phyloP scores from a whole-genome alignment of 345 rosid species.

The Hypericum androsaemum region DNA sequence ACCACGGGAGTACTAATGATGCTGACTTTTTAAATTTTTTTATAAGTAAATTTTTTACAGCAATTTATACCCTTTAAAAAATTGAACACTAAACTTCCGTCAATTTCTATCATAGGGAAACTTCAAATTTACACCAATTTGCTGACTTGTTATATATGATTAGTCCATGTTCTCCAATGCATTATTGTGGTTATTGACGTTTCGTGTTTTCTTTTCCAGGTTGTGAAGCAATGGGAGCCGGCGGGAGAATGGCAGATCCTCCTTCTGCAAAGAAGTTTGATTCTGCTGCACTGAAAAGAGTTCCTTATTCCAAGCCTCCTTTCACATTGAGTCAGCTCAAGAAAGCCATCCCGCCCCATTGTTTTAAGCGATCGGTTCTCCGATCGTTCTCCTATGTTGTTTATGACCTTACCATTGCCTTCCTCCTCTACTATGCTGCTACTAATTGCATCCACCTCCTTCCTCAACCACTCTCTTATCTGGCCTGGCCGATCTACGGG shows the following conservation, averaged over 20 bases:
- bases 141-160: no score
- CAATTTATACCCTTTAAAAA: no score
- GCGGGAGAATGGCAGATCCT: constrained; percentile 55
- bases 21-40: no score
- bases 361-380: constrained; percentile 71
- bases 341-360: constrained; percentile 83
- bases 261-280: constrained; percentile 29
- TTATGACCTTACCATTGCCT: constrained; percentile 46
- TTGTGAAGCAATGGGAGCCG: constrained; percentile 57
- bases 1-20: no score
- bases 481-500: constrained; percentile 86
- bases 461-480: constrained; percentile 40
- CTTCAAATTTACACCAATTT: no score
- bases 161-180: no score
- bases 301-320: constrained; percentile 57
- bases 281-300: constrained; percentile 32
- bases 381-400: constrained; percentile 65
- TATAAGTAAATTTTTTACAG: no score
- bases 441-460: constrained; percentile 45
- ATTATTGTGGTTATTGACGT: background rate
- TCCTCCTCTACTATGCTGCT: constrained; percentile 45
- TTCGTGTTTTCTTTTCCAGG: background rate
- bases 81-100: no score
- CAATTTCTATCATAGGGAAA: no score
- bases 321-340: constrained; percentile 58